Evolutionary conservation across 305 asterid species (phyloP).

Genomic region (Petunia hybrid): DNA sequence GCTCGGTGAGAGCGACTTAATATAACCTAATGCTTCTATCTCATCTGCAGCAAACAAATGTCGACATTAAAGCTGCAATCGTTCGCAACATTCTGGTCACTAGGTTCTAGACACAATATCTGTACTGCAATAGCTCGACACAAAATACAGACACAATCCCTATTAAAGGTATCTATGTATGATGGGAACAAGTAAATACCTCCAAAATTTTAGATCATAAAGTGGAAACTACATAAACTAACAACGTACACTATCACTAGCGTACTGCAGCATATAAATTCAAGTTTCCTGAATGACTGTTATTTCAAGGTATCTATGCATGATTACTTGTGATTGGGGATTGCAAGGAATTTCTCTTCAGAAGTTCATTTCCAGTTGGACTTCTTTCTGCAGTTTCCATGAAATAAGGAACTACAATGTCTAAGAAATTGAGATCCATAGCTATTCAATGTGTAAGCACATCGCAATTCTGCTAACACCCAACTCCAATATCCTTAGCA

Average conservation of each 20-base stretch:
- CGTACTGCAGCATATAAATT: background rate
- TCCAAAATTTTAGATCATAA: background rate
- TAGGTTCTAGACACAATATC: background rate
- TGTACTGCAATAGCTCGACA: too few relatives aligned
- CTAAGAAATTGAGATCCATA: background rate
- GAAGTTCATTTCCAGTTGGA: background rate
- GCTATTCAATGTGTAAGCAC: background rate
- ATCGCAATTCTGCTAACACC: background rate
- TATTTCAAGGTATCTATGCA: background rate
- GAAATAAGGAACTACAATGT: background rate
- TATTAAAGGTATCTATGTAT: background rate
- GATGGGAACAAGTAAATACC: slow-evolving; percentile 1
- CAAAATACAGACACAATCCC: background rate
- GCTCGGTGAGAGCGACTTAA: background rate
- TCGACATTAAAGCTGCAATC: background rate
- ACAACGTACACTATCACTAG: background rate
- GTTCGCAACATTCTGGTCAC: background rate
- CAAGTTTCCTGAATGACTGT: slow-evolving; percentile 3
- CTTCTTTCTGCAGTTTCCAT: slow-evolving; percentile 4
- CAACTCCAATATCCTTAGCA: background rate
- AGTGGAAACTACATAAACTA: background rate
- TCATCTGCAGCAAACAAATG: background rate
- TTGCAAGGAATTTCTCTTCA: background rate
- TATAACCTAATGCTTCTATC: background rate
- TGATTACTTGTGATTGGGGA: background rate